Evolutionary conservation across 2,329 filamentous ascomycete genomes (phyloP).

Genomic region (Neonectria faginata): DNA sequence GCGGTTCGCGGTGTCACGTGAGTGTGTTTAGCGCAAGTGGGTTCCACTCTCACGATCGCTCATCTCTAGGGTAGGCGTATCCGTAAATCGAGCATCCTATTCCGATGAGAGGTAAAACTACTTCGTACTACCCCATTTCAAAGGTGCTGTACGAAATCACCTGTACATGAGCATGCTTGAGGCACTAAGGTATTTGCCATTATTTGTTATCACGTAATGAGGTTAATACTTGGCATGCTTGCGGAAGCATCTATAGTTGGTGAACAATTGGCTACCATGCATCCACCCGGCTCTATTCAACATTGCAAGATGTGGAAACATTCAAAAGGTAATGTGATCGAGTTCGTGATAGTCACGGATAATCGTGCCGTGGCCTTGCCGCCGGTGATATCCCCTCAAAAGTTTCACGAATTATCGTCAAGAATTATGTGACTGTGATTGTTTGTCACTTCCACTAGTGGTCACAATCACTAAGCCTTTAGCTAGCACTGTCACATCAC

Average conservation of each 20-base stretch:
- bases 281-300: too few species aligned
- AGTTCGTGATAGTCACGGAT: not conserved
- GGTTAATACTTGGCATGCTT: not conserved
- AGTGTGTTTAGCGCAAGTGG: not conserved
- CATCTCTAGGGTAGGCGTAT: not conserved
- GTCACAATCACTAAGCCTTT: not conserved
- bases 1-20: slow-evolving; percentile 3
- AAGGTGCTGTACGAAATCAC: not conserved
- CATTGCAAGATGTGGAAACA: too few species aligned
- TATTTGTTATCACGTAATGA: not conserved
- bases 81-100: not conserved
- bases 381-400: too few species aligned
- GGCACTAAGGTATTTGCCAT: not conserved
- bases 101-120: too few species aligned
- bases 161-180: not conserved
- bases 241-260: too few species aligned
- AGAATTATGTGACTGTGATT: slow-evolving; percentile 2
- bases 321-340: not conserved
- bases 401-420: not conserved
- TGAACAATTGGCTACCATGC: not conserved
- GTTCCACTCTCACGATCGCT: not conserved
- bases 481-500: slow-evolving; percentile 3
- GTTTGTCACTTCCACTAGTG: slow-evolving; percentile 1
- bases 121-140: not conserved
- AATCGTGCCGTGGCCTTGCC: slow-evolving; percentile 1